Percentiles rank a stretch among this genome's conserved stretches.
Conservation (phyloP, 2,329 filamentous ascomycete genomes). For the Paraphoma chrysanthemicola region DNA sequence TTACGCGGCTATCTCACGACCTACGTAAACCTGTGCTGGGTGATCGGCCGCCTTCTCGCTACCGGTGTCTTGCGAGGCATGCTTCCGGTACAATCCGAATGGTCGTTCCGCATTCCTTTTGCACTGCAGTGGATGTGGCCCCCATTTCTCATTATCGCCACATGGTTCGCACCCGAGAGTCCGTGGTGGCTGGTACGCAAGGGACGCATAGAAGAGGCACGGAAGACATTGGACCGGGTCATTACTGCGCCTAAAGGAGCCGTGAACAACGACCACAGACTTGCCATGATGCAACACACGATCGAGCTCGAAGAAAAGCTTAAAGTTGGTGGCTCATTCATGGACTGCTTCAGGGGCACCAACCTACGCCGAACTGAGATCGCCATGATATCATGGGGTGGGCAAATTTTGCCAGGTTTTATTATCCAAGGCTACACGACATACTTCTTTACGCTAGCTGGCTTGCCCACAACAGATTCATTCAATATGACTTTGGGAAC, state of each 20-base stretch:
- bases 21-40: constrained; percentile 77
- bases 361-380: constrained; percentile 80
- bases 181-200: constrained; percentile 77
- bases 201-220: constrained; percentile 67
- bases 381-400: constrained; percentile 19
- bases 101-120: constrained; percentile 70
- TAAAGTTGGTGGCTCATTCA: constrained; percentile 70
- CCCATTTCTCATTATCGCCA: constrained; percentile 67
- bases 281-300: constrained; percentile 90
- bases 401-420: not conserved
- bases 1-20: constrained; percentile 63
- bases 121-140: constrained; percentile 80
- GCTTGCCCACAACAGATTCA: constrained; percentile 45
- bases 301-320: constrained; percentile 80
- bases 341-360: constrained; percentile 80
- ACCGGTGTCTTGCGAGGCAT: constrained; percentile 72
- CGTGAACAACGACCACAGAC: constrained; percentile 58
- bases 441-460: constrained; percentile 54
- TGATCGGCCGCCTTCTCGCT: constrained; percentile 71
- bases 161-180: constrained; percentile 71
- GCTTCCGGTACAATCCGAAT: constrained; percentile 56
- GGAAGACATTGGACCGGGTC: constrained; percentile 68
- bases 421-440: constrained; percentile 30
- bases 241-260: constrained; percentile 67
- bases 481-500: constrained; percentile 58